Percentiles rank a stretch among this genome's conserved stretches.
Conservation (phyloP, 805 yeast genomes). For the Nakazawaea pomicola region DNA sequence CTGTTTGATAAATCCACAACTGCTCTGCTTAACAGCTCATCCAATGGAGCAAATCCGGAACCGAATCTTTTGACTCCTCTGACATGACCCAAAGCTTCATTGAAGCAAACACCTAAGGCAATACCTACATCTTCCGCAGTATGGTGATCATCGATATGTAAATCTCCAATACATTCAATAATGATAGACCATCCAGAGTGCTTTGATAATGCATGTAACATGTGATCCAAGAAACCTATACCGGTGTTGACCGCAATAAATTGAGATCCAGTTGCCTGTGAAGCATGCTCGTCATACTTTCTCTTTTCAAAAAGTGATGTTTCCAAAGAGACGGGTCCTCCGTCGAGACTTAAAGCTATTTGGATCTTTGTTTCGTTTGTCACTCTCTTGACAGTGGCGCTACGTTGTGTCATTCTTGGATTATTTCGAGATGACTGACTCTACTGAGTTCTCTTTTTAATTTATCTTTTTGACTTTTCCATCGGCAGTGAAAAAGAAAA, state of each 20-base stretch:
- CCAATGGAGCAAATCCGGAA: constrained; percentile 89
- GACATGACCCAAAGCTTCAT: constrained; percentile 82
- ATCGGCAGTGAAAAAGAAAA: background rate
- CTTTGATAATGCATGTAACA: constrained; percentile 95
- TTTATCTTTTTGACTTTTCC: no score
- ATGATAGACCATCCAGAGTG: constrained; percentile 95
- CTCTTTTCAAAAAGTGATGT: constrained; percentile 47
- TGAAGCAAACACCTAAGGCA: constrained; percentile 85
- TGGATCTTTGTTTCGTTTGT: constrained; percentile 95
- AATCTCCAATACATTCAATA: constrained; percentile 88
- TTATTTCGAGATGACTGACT: background rate
- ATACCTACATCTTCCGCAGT: constrained; percentile 94
- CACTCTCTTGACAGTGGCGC: constrained; percentile 36
- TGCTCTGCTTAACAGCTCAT: constrained; percentile 92
- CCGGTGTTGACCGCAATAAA: constrained; percentile 82
- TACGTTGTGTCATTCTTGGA: constrained; percentile 9
- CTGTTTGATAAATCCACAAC: constrained; percentile 94
- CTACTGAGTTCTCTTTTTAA: background rate
- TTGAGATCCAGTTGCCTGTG: constrained; percentile 68
- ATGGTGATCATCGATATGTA: constrained; percentile 96
- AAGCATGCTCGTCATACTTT: constrained; percentile 46
- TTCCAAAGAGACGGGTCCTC: constrained; percentile 68
- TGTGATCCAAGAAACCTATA: constrained; percentile 92
- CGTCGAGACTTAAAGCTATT: constrained; percentile 77
- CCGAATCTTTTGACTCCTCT: constrained; percentile 94